These are phyloP conservation scores for Naganishia kalamii DNA, from an alignment of 768 basidiomycete species.

Conservation along the genomic window DNA sequence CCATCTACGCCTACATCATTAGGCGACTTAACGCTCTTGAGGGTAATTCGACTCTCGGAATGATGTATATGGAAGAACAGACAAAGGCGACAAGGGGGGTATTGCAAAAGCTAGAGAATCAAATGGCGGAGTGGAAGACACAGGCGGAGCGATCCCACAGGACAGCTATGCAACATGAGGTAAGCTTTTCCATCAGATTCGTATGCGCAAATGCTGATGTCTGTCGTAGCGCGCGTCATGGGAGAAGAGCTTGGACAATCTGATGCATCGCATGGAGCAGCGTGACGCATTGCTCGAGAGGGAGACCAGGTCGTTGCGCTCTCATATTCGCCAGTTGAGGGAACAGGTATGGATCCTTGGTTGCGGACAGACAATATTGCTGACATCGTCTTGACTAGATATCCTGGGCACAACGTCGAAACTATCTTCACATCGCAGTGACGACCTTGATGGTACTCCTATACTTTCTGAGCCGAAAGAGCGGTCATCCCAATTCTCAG, in stretches of 20 bases:
- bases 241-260: constrained; percentile 60
- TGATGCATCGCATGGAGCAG: constrained; percentile 56
- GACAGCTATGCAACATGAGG: constrained; percentile 35
- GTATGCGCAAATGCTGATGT: background rate
- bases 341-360: constrained; percentile 60
- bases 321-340: constrained; percentile 65
- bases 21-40: constrained; percentile 81
- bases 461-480: background rate
- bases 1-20: constrained; percentile 93
- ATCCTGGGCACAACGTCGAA: constrained; percentile 77
- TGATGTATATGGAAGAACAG: constrained; percentile 84
- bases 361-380: background rate
- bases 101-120: constrained; percentile 49
- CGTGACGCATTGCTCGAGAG: constrained; percentile 62
- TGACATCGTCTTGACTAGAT: constrained; percentile 52
- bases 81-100: constrained; percentile 66
- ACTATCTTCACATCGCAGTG: constrained; percentile 73
- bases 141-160: constrained; percentile 32
- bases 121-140: constrained; percentile 32
- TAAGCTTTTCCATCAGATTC: constrained; percentile 16
- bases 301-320: constrained; percentile 64
- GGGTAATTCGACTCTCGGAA: constrained; percentile 75
- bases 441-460: constrained; percentile 62
- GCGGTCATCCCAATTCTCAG: background rate
- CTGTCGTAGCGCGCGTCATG: constrained; percentile 33